Percentiles rank a stretch among this genome's conserved stretches.
phyloP scores from a whole-genome alignment of 192 early-diverging fungal genomes.

The Phycomyces nitens region DNA sequence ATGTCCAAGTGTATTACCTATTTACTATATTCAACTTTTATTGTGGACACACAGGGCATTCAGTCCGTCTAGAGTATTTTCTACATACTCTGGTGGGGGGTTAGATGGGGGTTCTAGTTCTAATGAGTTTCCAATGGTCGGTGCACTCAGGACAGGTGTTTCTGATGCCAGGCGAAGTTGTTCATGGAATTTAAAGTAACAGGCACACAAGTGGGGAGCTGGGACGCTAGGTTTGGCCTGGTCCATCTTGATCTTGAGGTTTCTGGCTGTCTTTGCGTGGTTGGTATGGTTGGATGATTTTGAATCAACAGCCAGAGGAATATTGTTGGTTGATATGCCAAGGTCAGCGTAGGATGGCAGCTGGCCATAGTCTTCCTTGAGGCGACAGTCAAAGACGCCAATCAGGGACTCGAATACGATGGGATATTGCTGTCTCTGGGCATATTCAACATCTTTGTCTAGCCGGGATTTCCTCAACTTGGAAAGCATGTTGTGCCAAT shows the following conservation, averaged over 20 bases:
- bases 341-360: conserved; percentile 30
- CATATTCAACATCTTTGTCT: not conserved
- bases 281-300: not conserved
- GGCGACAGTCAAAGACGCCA: conserved; percentile 27
- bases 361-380: conserved; percentile 33
- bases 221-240: not conserved
- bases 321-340: not conserved
- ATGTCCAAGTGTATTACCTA: not conserved
- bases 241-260: not conserved
- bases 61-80: not conserved
- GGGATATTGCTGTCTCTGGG: not conserved
- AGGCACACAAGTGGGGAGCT: not conserved
- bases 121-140: not conserved
- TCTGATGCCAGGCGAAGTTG: conserved; percentile 14
- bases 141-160: conserved; percentile 1
- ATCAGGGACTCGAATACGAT: conserved; percentile 19
- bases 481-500: not conserved
- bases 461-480: not conserved
- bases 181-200: conserved; percentile 3
- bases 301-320: not conserved
- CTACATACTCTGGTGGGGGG: conserved; percentile 23
- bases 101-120: conserved; percentile 19
- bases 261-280: not conserved
- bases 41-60: not conserved
- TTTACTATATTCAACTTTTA: not conserved